These are phyloP conservation scores for Astrephomene gubernaculifera DNA, from an alignment of 139 green algal species.

Conservation along the genomic window DNA sequence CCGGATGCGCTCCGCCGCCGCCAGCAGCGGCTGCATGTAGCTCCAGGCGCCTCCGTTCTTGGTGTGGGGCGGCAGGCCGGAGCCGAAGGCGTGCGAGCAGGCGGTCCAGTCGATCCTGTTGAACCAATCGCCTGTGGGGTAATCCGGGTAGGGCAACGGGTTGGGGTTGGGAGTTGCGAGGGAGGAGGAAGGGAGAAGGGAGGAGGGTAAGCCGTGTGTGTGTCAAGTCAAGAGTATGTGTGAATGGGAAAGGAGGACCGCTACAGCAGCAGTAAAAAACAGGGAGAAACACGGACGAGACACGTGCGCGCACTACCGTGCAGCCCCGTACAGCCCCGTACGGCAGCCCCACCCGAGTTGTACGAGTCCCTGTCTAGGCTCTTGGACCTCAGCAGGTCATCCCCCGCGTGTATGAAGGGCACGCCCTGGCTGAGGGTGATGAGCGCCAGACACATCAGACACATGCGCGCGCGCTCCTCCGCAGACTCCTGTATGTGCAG, in stretches of 20 bases:
- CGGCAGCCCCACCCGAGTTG: constrained; percentile 68
- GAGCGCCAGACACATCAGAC: constrained; percentile 71
- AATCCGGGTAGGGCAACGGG: too few species aligned
- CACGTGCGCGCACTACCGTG: too few species aligned
- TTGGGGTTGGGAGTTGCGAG: not conserved
- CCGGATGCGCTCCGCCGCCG: constrained; percentile 48
- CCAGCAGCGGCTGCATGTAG: constrained; percentile 72
- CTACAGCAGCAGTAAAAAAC: too few species aligned
- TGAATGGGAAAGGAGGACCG: too few species aligned
- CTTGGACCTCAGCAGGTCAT: constrained; percentile 90
- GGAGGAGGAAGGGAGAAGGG: not conserved
- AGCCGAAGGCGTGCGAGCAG: constrained; percentile 85
- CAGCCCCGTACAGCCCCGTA: too few species aligned
- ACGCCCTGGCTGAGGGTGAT: constrained; percentile 75
- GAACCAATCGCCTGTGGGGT: constrained; percentile 79
- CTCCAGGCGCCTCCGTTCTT: constrained; percentile 86
- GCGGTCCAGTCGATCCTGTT: constrained; percentile 85
- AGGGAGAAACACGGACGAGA: too few species aligned
- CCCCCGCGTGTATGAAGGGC: constrained; percentile 88
- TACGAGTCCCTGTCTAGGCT: constrained; percentile 89
- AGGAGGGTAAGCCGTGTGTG: not conserved
- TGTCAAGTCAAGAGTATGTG: too few species aligned
- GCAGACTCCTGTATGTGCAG: constrained; percentile 45
- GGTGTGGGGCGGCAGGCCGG: constrained; percentile 65
- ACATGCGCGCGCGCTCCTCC: constrained; percentile 72